A percentile compares a stretch with the other conserved stretches of the same genome.
Conservation (phyloP, 179 eudicot genomes). For the Nepenthes alata region DNA sequence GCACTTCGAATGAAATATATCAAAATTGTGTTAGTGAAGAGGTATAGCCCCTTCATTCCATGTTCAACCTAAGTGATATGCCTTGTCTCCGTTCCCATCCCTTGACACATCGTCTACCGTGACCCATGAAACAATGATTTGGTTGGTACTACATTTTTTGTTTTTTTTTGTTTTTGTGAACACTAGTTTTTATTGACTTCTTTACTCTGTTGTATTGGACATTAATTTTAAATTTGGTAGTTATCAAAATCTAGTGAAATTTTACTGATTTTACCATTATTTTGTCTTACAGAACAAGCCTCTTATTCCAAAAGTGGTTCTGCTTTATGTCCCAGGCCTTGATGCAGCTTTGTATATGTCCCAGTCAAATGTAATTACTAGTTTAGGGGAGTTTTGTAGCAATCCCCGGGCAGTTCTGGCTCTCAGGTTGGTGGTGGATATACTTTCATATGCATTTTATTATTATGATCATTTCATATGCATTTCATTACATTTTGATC, state of each 20-base stretch:
- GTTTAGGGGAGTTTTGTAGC: slow-evolving; percentile 68
- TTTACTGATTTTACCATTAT: slow-evolving; percentile 10
- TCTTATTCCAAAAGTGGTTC: slow-evolving; percentile 79
- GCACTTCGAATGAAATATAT: too few relatives aligned
- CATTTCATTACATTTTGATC: slow-evolving; percentile 6
- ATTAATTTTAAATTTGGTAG: background rate
- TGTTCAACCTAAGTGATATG: too few relatives aligned
- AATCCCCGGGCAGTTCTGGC: slow-evolving; percentile 81
- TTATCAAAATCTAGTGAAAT: background rate
- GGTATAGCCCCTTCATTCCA: too few relatives aligned
- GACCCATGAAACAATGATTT: too few relatives aligned
- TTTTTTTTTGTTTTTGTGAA: too few relatives aligned
- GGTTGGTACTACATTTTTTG: too few relatives aligned
- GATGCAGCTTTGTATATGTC: slow-evolving; percentile 85
- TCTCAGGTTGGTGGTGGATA: slow-evolving; percentile 52
- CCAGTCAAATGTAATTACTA: slow-evolving; percentile 44
- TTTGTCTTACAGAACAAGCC: slow-evolving; percentile 77
- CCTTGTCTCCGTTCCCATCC: too few relatives aligned
- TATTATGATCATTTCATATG: background rate
- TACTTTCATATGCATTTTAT: slow-evolving; percentile 3
- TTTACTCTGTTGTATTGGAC: background rate
- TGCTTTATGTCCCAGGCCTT: slow-evolving; percentile 90
- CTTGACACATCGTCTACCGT: too few relatives aligned
- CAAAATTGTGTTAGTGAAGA: too few relatives aligned
- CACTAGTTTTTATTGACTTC: background rate